These are phyloP conservation scores for Stagonosporopsis vannaccii DNA, from an alignment of 2,329 filamentous ascomycete genomes.

Conservation along the genomic window DNA sequence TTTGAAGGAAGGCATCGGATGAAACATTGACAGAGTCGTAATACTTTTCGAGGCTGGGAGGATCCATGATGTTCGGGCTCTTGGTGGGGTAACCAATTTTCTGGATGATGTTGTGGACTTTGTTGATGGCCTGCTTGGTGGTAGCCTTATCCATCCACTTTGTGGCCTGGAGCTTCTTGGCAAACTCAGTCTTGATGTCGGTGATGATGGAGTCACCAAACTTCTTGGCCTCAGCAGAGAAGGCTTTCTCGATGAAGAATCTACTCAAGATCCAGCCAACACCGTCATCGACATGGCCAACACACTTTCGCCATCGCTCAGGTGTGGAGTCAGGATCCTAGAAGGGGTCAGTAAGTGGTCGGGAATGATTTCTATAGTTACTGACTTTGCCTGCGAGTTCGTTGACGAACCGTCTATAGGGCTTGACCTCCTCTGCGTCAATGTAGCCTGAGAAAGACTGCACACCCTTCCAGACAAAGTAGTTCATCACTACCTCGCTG, in stretches of 20 bases:
- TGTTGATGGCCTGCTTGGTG: conserved; percentile 66
- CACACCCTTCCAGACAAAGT: conserved; percentile 70
- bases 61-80: conserved; percentile 68
- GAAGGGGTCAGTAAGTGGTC: conserved; percentile 22
- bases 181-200: conserved; percentile 73
- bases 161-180: conserved; percentile 64
- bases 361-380: neutral
- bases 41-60: conserved; percentile 62
- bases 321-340: conserved; percentile 65
- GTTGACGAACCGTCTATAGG: conserved; percentile 67
- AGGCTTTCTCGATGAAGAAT: conserved; percentile 74
- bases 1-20: conserved; percentile 63
- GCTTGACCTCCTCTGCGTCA: conserved; percentile 66
- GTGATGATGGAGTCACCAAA: conserved; percentile 74
- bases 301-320: conserved; percentile 73
- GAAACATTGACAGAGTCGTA: conserved; percentile 64
- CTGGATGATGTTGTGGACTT: conserved; percentile 71
- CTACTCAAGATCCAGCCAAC: conserved; percentile 74
- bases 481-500: conserved; percentile 65
- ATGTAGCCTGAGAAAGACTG: conserved; percentile 61
- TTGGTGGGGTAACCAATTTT: conserved; percentile 72
- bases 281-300: conserved; percentile 63
- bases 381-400: conserved; percentile 62
- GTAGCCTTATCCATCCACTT: conserved; percentile 72
- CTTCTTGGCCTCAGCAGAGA: conserved; percentile 70